Percentiles rank a stretch among this genome's conserved stretches.
These are phyloP conservation scores for Zymoseptoria pseudotritici DNA, from an alignment of 2,329 filamentous ascomycete genomes.

Conservation along the genomic window DNA sequence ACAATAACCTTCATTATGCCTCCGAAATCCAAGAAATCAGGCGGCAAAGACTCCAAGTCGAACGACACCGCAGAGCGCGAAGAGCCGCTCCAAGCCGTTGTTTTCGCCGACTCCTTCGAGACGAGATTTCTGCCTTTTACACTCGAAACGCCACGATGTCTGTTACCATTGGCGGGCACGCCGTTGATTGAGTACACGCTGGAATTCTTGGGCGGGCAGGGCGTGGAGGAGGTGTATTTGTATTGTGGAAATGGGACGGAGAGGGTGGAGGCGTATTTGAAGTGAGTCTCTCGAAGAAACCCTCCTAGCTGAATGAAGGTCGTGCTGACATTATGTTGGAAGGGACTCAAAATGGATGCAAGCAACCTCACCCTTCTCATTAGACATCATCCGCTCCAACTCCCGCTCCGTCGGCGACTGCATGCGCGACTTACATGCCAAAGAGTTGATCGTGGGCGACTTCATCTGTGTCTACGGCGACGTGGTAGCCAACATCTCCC, in stretches of 20 bases:
- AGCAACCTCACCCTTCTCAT: constrained; percentile 69
- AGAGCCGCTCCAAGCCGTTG: constrained; percentile 56
- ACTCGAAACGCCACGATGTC: constrained; percentile 82
- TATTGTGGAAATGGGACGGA: constrained; percentile 85
- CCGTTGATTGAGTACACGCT: constrained; percentile 96
- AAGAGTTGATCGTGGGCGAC: constrained; percentile 77
- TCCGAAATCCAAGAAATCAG: constrained; percentile 41
- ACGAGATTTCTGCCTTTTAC: constrained; percentile 86
- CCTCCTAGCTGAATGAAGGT: not conserved
- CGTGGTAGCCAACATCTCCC: constrained; percentile 77
- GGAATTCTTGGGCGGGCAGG: constrained; percentile 89
- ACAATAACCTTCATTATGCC: constrained; percentile 33
- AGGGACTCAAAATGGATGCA: constrained; percentile 61
- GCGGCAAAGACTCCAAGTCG: constrained; percentile 32
- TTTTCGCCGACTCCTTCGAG: constrained; percentile 92
- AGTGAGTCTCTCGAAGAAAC: constrained; percentile 33
- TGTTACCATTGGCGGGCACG: constrained; percentile 85
- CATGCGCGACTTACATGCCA: constrained; percentile 84
- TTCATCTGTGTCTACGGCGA: constrained; percentile 92
- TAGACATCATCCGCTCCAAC: constrained; percentile 81
- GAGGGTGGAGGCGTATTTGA: constrained; percentile 79
- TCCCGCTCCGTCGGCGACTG: constrained; percentile 87
- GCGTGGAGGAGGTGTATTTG: constrained; percentile 87
- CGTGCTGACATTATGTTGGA: constrained; percentile 1
- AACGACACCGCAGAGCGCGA: constrained; percentile 51